Base-by-base conservation (phyloP, 352 stramenopile genomes). In the Blastocystis sp. region DNA sequence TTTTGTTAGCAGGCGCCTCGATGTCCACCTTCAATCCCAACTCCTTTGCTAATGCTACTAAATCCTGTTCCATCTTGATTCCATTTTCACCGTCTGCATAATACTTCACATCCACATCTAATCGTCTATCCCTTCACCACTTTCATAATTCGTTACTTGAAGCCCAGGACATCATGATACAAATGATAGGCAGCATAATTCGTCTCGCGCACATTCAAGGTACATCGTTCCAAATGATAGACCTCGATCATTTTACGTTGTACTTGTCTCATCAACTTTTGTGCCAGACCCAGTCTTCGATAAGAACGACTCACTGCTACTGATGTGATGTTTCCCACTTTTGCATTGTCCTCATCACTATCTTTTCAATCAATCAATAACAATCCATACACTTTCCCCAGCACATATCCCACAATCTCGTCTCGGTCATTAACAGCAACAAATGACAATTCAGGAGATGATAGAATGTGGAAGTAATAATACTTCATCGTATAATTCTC, bases 401-500 rank as follows among this genome's bases (percentile, higher is more conserved):
- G 92, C 15, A 99, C 97, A 91, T 99, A 99, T 70, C 97, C 97
- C 24, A 99, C 97, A 91, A 99, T 98, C 90, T 98, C 98, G 68
- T 95, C 95, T 88, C 96, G 94, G 90, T 96, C 93, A 90, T 98
- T 96, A 91, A 98, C 96, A 0, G 96, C 97, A 30, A 99, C 97
- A 91, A 98, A 98, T 9, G 99, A 94, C 76, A 99, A 93, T 91
- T 99, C 96, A 53, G 97, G 97, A 97, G 97, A 99, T 81, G 95
- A 95, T 79, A 99, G 94, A 90, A 99, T 95, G 91, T 99, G 97
- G 94, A 99, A 99, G 90, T 98, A 98, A 92, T 99, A 99, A 92
- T 99, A 99, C 92, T 99, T 98, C 94, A 98, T 97, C 53, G 98
- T 95, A 92, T 99, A 99, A 92, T 99, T 99, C 91, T 99, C 97